Evolutionary conservation across 2,329 filamentous ascomycete genomes (phyloP).

Genomic region (Cercospora zeae-maydis): DNA sequence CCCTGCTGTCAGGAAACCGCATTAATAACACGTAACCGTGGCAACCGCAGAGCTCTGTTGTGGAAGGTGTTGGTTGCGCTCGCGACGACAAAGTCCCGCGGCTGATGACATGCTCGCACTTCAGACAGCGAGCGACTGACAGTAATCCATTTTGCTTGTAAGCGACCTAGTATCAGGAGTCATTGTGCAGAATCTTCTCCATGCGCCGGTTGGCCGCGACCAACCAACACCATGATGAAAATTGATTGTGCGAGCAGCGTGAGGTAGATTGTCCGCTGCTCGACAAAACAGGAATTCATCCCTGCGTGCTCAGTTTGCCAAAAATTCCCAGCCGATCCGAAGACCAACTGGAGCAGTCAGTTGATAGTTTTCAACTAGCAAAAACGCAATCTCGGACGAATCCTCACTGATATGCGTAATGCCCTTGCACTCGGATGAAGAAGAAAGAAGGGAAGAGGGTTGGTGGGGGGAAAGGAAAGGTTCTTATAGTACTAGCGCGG

Average conservation of each 20-base stretch:
- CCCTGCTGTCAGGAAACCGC: too few relatives aligned
- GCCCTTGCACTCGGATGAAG: slow-evolving; percentile 61
- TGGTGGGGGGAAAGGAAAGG: background rate
- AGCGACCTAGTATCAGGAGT: too few relatives aligned
- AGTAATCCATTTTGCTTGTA: too few relatives aligned
- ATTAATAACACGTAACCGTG: too few relatives aligned
- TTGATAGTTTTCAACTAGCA: slow-evolving; percentile 86
- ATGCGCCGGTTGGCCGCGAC: background rate
- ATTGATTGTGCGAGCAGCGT: background rate
- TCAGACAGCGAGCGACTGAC: too few relatives aligned
- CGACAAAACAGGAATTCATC: background rate
- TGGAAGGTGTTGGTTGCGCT: too few relatives aligned
- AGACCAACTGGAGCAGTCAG: slow-evolving; percentile 71
- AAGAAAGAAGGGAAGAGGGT: background rate
- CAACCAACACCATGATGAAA: background rate
- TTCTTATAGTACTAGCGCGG: background rate
- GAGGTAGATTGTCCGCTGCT: background rate
- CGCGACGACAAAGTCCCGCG: too few relatives aligned
- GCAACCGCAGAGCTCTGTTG: too few relatives aligned
- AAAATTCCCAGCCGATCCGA: slow-evolving; percentile 75
- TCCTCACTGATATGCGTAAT: slow-evolving; percentile 82
- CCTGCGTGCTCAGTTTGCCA: slow-evolving; percentile 42
- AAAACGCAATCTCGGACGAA: slow-evolving; percentile 82
- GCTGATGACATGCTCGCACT: too few relatives aligned
- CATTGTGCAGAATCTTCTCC: background rate